Base-by-base conservation (phyloP, 208 protist species). In the Leishmania amazonensis region DNA sequence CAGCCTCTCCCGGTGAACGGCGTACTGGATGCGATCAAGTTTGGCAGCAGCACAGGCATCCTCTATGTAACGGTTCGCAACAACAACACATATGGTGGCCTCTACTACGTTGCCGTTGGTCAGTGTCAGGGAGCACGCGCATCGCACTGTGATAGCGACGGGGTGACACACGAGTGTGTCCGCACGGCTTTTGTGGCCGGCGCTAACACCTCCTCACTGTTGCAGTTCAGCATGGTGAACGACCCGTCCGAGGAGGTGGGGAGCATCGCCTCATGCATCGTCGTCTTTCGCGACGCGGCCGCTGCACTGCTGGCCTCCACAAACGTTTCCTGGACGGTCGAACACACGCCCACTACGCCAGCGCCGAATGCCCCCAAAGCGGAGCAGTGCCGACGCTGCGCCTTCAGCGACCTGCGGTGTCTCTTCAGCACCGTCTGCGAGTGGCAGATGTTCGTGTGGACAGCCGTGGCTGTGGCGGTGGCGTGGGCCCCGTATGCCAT, bases 391-490 rank as follows among this genome's bases (percentile, higher is more conserved):
- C 45, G 31, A 6, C 64, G n/a, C 35, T 85, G 85, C 60, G 42
- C 28, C 71, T 73, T 86, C 24, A 31, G 28, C 45, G 70, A 88
- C 76, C 60, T 86, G 21, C 45, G 47, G 31, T 88, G 85, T 49
- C 62, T 88, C 49, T 83, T 84, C 45, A 57, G 45, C 47, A 65
- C 49, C 40, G 81, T 79, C 28, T 88, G 85, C 47, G 75, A 81
- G 75, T 85, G 85, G 85, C 71, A 83, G 68, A 80, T 84, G 65
- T 40, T 85, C 24, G 65, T 81, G 67, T 88, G 85, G 85, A 83
- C 83, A 42, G 65, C 58, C 47, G 49, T 87, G 54, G 67, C 67
- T 24, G 31, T 83, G 40, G 75, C 47, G 49, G 75, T 80, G 45
- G 42, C 35, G 58, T 87, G 83, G 83, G 40, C n/a, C 13, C 83